Percentiles rank a stretch among this genome's conserved stretches.
These are phyloP conservation scores for Myotisia sp. DNA, from an alignment of 2,329 filamentous ascomycete genomes.

Conservation along the genomic window DNA sequence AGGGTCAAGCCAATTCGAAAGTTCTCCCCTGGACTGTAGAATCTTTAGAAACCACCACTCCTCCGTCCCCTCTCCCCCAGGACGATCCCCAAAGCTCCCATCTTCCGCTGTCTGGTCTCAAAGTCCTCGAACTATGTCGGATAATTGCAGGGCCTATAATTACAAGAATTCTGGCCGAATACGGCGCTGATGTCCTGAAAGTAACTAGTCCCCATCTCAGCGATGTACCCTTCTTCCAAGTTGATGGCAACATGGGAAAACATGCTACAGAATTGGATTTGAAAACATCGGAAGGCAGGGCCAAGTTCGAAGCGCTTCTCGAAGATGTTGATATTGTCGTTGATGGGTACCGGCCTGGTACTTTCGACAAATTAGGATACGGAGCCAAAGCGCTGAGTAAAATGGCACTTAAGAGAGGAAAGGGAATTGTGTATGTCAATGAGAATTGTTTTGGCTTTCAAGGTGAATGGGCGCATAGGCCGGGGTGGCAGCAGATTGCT, in stretches of 20 bases:
- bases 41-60: conserved; percentile 37
- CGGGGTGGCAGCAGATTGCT: conserved; percentile 60
- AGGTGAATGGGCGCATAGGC: conserved; percentile 48
- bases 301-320: conserved; percentile 45
- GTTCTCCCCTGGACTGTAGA: conserved; percentile 37
- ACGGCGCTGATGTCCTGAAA: conserved; percentile 61
- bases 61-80: conserved; percentile 29
- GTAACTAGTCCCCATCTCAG: conserved; percentile 53
- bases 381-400: conserved; percentile 41
- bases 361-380: conserved; percentile 50
- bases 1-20: conserved; percentile 28
- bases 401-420: conserved; percentile 40
- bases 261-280: conserved; percentile 51
- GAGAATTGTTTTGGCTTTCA: conserved; percentile 59
- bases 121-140: conserved; percentile 59
- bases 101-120: conserved; percentile 43
- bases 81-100: conserved; percentile 2
- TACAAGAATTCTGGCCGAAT: conserved; percentile 56
- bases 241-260: conserved; percentile 60
- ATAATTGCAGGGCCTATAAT: conserved; percentile 65
- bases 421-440: conserved; percentile 52
- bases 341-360: conserved; percentile 56
- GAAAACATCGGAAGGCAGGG: conserved; percentile 39
- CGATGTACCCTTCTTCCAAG: conserved; percentile 58
- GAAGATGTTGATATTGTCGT: conserved; percentile 51